phyloP scores from a whole-genome alignment of 345 rosid genomes.

The Ailanthus altissimus region DNA sequence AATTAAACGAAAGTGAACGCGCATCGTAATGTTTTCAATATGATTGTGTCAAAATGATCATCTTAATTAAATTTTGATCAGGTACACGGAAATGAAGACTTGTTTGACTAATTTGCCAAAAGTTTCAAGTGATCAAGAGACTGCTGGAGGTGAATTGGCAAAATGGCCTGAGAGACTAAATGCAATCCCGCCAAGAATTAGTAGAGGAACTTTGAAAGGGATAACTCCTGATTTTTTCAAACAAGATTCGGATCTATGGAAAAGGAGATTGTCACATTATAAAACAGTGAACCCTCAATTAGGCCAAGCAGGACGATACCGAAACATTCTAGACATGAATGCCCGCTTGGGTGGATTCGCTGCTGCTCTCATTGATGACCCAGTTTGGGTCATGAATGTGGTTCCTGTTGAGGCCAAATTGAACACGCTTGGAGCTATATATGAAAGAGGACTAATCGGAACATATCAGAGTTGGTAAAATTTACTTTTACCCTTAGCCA shows the following conservation, averaged over 20 bases:
- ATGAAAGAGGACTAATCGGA: constrained; percentile 64
- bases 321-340: constrained; percentile 70
- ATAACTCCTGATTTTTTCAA: constrained; percentile 41
- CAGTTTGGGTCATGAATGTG: constrained; percentile 71
- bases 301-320: constrained; percentile 47
- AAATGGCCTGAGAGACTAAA: constrained; percentile 61
- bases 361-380: constrained; percentile 51
- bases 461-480: constrained; percentile 64
- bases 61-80: constrained; percentile 6
- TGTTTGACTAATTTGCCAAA: constrained; percentile 60
- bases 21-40: neutral
- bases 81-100: constrained; percentile 63
- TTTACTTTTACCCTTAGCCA: neutral
- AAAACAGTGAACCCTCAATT: constrained; percentile 54
- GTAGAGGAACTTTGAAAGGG: constrained; percentile 43
- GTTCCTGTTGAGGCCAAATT: constrained; percentile 50
- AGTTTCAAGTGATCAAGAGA: constrained; percentile 34
- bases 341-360: constrained; percentile 68
- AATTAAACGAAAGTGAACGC: neutral
- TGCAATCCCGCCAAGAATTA: constrained; percentile 63
- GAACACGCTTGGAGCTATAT: constrained; percentile 60
- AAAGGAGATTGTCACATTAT: constrained; percentile 49
- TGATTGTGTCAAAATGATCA: neutral
- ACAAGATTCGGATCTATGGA: constrained; percentile 45
- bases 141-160: constrained; percentile 51